Base-by-base conservation (phyloP, 2,329 filamentous ascomycete genomes). In the Aspergillus felis region DNA sequence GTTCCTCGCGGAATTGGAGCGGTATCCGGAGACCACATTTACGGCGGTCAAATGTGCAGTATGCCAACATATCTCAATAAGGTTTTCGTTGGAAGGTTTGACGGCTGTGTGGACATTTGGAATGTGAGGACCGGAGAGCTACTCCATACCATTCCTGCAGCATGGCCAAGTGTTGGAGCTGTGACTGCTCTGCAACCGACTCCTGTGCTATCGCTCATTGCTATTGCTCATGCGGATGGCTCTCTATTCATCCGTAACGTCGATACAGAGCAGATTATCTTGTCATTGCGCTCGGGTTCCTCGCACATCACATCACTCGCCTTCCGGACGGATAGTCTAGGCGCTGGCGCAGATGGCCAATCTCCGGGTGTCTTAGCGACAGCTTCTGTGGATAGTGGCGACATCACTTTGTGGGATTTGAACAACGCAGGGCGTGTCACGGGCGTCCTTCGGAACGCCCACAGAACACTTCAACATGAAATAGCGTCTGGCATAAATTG, bases 61-160 rank as follows among this genome's bases (percentile, higher is more conserved):
- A 91, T 97, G 88, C 92, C 93, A 1, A 97, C 94, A 0, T 96
- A 92, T 74, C 76, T 99, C 59, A 99, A 99, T 81, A 99, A 99
- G 76, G 84, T 99, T 48, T 91, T 97, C 63, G 89, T 91, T 2
- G 95, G 91, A 9, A 87, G 91, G 66, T 84, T 84, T 61, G 92
- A 99, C 72, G 94, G 94, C 6, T 89, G 87, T 73, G 87, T 97
- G 8, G 94, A 99, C 70, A 96, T 99, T 52, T 99, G 94, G 93
- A 99, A 99, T 70, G 80, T 99, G 59, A 95, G 89, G 71, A 96
- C 91, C 3, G 92, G 82, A 50, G 96, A 95, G 73, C 81, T 97
- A 54, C 85, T 99, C 28, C 95, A 97, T 74, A 95, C 92, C 1
- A 87, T 99, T 53, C 79, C 94, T 14, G 90, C 94, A 0, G 87